Conservation (phyloP, 2,329 filamentous ascomycete species). For the Alternaria sp. region DNA sequence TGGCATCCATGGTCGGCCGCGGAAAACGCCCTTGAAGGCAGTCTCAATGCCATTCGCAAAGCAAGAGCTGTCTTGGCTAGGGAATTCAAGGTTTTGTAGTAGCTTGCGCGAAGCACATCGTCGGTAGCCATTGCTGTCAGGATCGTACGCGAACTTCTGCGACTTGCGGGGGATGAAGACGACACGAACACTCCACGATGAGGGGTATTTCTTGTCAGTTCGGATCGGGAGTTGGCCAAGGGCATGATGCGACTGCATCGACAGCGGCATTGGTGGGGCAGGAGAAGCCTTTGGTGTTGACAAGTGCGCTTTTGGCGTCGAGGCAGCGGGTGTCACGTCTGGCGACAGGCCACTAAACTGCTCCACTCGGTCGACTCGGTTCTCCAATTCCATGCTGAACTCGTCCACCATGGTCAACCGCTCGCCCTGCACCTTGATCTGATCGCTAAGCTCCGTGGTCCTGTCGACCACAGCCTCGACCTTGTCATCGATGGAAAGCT, state of each 20-base stretch:
- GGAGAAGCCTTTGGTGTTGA: slow-evolving; percentile 39
- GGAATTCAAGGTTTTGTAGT: slow-evolving; percentile 50
- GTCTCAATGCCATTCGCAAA: slow-evolving; percentile 50
- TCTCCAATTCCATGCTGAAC: slow-evolving; percentile 52
- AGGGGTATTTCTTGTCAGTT: slow-evolving; percentile 50
- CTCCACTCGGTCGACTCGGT: slow-evolving; percentile 50
- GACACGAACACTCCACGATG: slow-evolving; percentile 50
- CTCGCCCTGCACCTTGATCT: slow-evolving; percentile 49
- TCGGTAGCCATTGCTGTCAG: slow-evolving; percentile 50
- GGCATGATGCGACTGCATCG: slow-evolving; percentile 41
- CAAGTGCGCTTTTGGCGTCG: slow-evolving; percentile 38
- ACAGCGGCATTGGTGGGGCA: slow-evolving; percentile 40
- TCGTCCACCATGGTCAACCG: slow-evolving; percentile 52
- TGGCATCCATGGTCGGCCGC: slow-evolving; percentile 53
- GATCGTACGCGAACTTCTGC: slow-evolving; percentile 51
- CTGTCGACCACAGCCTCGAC: slow-evolving; percentile 54
- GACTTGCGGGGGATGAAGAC: slow-evolving; percentile 51
- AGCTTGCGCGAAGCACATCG: slow-evolving; percentile 52
- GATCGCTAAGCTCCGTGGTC: slow-evolving; percentile 50
- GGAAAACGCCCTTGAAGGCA: slow-evolving; percentile 48
- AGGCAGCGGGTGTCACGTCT: slow-evolving; percentile 42
- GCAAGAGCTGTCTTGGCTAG: slow-evolving; percentile 49
- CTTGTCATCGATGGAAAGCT: slow-evolving; percentile 52
- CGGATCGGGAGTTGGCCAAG: slow-evolving; percentile 50
- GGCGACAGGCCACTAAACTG: slow-evolving; percentile 34